Base-by-base conservation (phyloP, 108 stramenopile genomes). In the Phaeodactylum tricornutum region DNA sequence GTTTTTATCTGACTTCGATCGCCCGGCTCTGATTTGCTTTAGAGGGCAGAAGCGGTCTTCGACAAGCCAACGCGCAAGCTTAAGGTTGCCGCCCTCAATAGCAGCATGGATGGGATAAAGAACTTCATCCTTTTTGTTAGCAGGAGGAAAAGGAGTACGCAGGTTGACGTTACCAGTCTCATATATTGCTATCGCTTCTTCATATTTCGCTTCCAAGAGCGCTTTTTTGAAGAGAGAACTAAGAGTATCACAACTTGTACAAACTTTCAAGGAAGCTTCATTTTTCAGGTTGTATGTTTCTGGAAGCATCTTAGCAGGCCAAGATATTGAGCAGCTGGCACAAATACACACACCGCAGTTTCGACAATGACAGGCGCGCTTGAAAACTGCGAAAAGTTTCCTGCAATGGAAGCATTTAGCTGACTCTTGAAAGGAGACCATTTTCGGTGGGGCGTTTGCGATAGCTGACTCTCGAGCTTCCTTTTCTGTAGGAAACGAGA, bases 401-500 rank as follows among this genome's bases (percentile, higher is more conserved):
- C 61, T 55, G 58, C 89, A 91, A 12, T 76, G 50, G 52, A 71
- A 80, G 47, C 89, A 91, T 29, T 60, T 33, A 0, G 71, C 57
- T 20, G 59, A 50, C 21, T 69, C 72, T 28, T 33, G 37, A 33
- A 87, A 74, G 29, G 78, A 68, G 22, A 79, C 27, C 77, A 87
- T 86, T 31, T 75, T 64, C 15, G 89, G 84, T 33, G 89, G 83
- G 15, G 89, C 81, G 30, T 81, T 84, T 0, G 89, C 84, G 44
- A 84, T 84, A 20, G 81, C 89, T n/a, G 80, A 81, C 44, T 85
- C 89, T 21, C 82, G 51, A n/a, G 89, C 89, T 56, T 84, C 76
- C 31, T 67, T 52, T 62, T 91, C 82, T 15, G 77, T 53, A 15
- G 62, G 53, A 47, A 84, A 91, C 7, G 80, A 81, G 50, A 83